Evolutionary conservation across 1,284 basidiomycete genomes (phyloP).

Genomic region (Ceratobasidium sp.): DNA sequence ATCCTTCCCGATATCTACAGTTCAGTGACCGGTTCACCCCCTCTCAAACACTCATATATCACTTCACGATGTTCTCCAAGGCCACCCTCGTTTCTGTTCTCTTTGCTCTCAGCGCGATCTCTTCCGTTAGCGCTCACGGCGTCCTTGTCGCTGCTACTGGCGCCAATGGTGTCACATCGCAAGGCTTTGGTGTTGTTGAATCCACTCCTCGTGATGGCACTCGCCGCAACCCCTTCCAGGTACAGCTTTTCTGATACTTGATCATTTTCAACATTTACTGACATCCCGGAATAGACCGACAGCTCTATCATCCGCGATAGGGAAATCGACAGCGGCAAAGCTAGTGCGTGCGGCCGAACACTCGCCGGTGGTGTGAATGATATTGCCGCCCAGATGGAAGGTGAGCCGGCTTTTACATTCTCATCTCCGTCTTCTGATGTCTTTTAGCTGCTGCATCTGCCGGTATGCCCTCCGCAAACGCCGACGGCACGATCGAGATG

Average conservation of each 20-base stretch:
- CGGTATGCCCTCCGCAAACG: slow-evolving; percentile 43
- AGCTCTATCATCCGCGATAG: slow-evolving; percentile 45
- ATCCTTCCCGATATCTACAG: not conserved
- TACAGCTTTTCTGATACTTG: slow-evolving; percentile 3
- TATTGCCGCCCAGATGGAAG: slow-evolving; percentile 43
- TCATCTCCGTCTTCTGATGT: not conserved
- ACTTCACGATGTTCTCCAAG: slow-evolving; percentile 40
- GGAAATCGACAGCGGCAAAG: slow-evolving; percentile 42
- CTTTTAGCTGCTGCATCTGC: slow-evolving; percentile 42
- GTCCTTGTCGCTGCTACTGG: slow-evolving; percentile 44
- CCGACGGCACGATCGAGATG: slow-evolving; percentile 45
- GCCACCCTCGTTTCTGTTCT: slow-evolving; percentile 38
- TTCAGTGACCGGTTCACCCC: slow-evolving; percentile 35
- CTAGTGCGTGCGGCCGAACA: slow-evolving; percentile 45
- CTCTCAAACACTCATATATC: not conserved
- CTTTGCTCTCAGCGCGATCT: slow-evolving; percentile 37
- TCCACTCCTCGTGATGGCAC: slow-evolving; percentile 46
- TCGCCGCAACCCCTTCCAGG: slow-evolving; percentile 44
- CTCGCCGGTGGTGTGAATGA: slow-evolving; percentile 45
- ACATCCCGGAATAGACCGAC: slow-evolving; percentile 43
- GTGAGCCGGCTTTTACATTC: slow-evolving; percentile 4
- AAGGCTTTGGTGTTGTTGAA: slow-evolving; percentile 45
- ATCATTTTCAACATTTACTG: not conserved
- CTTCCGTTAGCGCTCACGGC: slow-evolving; percentile 43
- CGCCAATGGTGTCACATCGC: slow-evolving; percentile 44